Evolutionary conservation across 1,284 basidiomycete genomes (phyloP).

Genomic region (Ustilago hordei): DNA sequence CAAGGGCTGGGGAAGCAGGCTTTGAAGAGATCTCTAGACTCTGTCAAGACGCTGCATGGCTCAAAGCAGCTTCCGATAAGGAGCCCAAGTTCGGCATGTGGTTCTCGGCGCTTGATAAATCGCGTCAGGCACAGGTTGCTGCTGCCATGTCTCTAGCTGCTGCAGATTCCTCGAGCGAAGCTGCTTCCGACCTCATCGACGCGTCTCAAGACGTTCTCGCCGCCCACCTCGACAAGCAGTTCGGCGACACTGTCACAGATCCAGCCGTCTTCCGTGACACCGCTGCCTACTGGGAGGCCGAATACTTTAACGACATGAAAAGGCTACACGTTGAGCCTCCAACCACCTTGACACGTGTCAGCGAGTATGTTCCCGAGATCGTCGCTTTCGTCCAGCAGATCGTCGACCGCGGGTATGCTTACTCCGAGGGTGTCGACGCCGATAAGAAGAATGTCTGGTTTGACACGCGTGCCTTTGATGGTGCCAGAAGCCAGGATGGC

Average conservation of each 20-base stretch:
- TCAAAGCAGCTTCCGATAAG: slow-evolving; percentile 47
- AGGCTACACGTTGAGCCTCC: slow-evolving; percentile 87
- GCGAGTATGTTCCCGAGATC: slow-evolving; percentile 96
- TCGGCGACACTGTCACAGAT: slow-evolving; percentile 83
- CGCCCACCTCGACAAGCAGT: slow-evolving; percentile 50
- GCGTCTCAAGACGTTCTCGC: slow-evolving; percentile 65
- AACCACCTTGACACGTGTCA: slow-evolving; percentile 92
- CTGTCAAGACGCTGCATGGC: slow-evolving; percentile 56
- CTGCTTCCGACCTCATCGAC: slow-evolving; percentile 54
- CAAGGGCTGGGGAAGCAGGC: slow-evolving; percentile 58
- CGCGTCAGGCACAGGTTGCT: slow-evolving; percentile 62
- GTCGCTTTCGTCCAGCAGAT: slow-evolving; percentile 88
- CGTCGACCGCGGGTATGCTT: slow-evolving; percentile 88
- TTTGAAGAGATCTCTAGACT: slow-evolving; percentile 61
- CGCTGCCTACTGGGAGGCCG: slow-evolving; percentile 88
- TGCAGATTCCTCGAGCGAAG: slow-evolving; percentile 35
- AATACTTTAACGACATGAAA: slow-evolving; percentile 93
- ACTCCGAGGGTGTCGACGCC: slow-evolving; percentile 70
- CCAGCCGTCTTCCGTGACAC: slow-evolving; percentile 86
- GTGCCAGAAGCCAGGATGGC: slow-evolving; percentile 68
- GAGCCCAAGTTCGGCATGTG: slow-evolving; percentile 67
- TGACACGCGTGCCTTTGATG: slow-evolving; percentile 89
- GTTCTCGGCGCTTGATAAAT: slow-evolving; percentile 61
- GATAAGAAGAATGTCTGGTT: slow-evolving; percentile 80
- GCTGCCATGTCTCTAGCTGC: slow-evolving; percentile 62